Percentiles rank a stretch among this genome's conserved stretches.
Conservation (phyloP, 306 rosid genomes). For the Hippophae gyantsensis region DNA sequence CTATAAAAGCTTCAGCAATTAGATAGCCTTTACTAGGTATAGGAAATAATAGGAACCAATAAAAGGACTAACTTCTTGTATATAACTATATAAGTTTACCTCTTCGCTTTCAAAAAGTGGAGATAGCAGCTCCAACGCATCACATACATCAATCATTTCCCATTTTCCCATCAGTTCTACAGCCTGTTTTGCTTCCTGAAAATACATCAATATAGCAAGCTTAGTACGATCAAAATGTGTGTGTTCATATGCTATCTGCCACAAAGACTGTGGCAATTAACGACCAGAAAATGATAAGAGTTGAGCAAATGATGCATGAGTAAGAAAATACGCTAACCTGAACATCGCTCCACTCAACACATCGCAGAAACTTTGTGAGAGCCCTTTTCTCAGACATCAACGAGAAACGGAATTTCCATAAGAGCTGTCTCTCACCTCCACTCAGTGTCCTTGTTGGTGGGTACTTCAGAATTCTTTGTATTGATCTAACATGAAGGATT, state of each 20-base stretch:
- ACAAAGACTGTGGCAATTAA: too few relatives aligned
- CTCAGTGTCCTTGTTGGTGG: constrained; percentile 96
- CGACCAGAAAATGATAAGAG: too few relatives aligned
- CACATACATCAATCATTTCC: constrained; percentile 95
- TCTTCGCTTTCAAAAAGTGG: constrained; percentile 98
- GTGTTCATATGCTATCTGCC: too few relatives aligned
- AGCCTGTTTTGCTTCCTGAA: constrained; percentile 98
- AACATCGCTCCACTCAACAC: constrained; percentile 99
- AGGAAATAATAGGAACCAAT: too few relatives aligned
- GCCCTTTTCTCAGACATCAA: constrained; percentile 99
- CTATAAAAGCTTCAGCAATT: background rate
- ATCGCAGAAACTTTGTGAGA: constrained; percentile 89
- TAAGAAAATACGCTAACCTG: constrained; percentile 42
- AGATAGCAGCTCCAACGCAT: constrained; percentile 88
- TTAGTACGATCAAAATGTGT: background rate
- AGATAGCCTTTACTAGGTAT: background rate
- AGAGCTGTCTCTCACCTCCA: constrained; percentile 95
- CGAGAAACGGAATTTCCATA: constrained; percentile 98
- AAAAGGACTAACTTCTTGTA: background rate
- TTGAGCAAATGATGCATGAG: background rate
- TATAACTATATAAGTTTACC: constrained; percentile 28
- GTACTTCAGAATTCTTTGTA: constrained; percentile 80
- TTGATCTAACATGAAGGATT: constrained; percentile 47
- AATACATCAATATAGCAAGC: constrained; percentile 19
- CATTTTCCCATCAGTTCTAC: constrained; percentile 82